Conservation (phyloP, 2,329 filamentous ascomycete species). For the Fusarium armeniacum region DNA sequence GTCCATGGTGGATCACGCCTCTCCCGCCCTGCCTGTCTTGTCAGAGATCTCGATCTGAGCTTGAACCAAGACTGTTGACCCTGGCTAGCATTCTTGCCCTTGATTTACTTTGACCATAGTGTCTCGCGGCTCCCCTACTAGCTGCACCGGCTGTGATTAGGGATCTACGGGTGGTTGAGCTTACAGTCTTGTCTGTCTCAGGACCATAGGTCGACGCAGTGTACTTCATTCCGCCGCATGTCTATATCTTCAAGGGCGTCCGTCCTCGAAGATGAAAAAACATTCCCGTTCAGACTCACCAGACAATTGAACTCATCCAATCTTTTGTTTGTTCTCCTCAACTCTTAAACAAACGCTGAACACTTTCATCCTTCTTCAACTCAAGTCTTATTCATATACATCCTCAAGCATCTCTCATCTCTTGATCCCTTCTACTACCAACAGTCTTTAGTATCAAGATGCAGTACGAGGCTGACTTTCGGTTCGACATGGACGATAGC, state of each 20-base stretch:
- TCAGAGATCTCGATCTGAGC: constrained; percentile 49
- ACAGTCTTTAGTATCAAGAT: constrained; percentile 48
- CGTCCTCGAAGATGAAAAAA: constrained; percentile 53
- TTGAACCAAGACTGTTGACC: constrained; percentile 23
- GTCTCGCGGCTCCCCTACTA: constrained; percentile 55
- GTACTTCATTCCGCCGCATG: constrained; percentile 56
- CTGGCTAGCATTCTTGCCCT: constrained; percentile 55
- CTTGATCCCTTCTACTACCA: constrained; percentile 22
- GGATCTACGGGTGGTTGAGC: constrained; percentile 54
- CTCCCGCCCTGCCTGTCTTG: constrained; percentile 48
- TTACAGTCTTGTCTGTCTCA: constrained; percentile 55
- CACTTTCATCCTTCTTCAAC: constrained; percentile 36
- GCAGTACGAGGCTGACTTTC: constrained; percentile 58
- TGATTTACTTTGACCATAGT: constrained; percentile 46
- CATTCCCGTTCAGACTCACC: constrained; percentile 55
- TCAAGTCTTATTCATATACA: constrained; percentile 33
- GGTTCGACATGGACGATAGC: constrained; percentile 59
- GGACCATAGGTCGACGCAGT: constrained; percentile 51
- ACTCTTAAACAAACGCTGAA: constrained; percentile 36
- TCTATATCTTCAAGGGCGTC: constrained; percentile 60
- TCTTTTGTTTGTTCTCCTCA: constrained; percentile 37
- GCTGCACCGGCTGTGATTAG: constrained; percentile 49
- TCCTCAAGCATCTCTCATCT: constrained; percentile 17
- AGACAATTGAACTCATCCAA: constrained; percentile 29
- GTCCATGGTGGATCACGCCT: constrained; percentile 47